Base-by-base conservation (phyloP, 1,284 basidiomycete genomes). In the Jaminaea rosea region DNA sequence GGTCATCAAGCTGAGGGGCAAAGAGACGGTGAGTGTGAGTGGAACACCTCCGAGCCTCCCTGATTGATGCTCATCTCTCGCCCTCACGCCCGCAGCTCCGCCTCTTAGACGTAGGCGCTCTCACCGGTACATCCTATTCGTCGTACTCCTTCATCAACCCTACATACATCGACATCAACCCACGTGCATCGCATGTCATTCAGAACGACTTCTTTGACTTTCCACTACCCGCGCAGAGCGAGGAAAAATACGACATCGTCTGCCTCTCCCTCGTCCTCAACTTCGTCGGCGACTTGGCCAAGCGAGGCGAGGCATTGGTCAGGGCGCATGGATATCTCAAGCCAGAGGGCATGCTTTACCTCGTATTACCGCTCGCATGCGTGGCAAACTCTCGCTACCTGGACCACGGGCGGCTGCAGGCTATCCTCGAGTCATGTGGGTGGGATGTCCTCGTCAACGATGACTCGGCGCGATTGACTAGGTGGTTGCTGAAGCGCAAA, bases 61-160 rank as follows among this genome's bases (percentile, higher is more conserved):
- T 9, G 21, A 8, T 26, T 42, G 17, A 50, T 28, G 13, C 29
- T 31, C 47, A 26, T 26, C 28, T 24, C 3, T 32, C 34, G 36
- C 29, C 13, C 24, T 36, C 19, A 9, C 41, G 11, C 5, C 36
- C 31, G 21, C 41, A 56, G 42, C 44, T 61, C 42, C 26, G 53
- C 1, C 50, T 77, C n/a, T 65, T 77, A n/a, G 76, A 77, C 46
- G 73, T 77, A 0, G 76, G 76, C 1, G 75, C 75, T 7, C 75
- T 77, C 42, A 64, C 64, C 17, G 71, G 73, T n/a, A 73, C 72
- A 1, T 59, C 69, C 2, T 75, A 76, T 59, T 48, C 55, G 23
- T 73, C 72, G 46, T 76, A 67, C 53, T 58, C 59, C 27, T 72
- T 63, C 59, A 72, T 77, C 47, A 55, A 74, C 8, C 50, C 69